Conservation (phyloP, 768 basidiomycete genomes). For the Rhodosporidiobolus sp. region DNA sequence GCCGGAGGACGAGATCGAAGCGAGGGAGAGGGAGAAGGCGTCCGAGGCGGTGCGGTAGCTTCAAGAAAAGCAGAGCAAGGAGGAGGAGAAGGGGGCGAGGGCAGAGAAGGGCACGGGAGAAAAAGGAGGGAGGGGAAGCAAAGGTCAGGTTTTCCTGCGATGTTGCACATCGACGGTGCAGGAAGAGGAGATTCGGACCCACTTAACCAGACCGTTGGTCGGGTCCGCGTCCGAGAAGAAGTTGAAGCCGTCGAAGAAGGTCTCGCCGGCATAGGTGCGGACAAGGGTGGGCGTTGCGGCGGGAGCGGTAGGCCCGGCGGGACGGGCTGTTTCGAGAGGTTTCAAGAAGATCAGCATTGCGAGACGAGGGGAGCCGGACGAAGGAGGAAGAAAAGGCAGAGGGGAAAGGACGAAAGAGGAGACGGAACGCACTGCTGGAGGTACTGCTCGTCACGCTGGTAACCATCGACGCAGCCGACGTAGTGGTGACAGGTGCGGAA, state of each 20-base stretch:
- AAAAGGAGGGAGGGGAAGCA: not conserved
- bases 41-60: conserved; percentile 6
- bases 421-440: not conserved
- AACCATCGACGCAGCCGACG: not conserved
- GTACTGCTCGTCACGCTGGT: not conserved
- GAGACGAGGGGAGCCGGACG: too few species aligned
- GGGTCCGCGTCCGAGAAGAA: conserved; percentile 6
- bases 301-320: not conserved
- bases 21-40: not conserved
- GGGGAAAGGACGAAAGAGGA: too few species aligned
- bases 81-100: not conserved
- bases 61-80: not conserved
- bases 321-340: not conserved
- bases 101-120: not conserved
- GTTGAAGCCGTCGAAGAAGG: conserved; percentile 15
- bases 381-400: not conserved
- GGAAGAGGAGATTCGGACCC: too few species aligned
- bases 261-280: conserved; percentile 3
- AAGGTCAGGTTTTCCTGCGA: too few species aligned
- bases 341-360: conserved; percentile 5
- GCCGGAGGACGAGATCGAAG: not conserved
- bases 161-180: too few species aligned
- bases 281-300: conserved; percentile 16
- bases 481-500: too few species aligned
- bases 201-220: conserved; percentile 7